Conservation (phyloP, 768 basidiomycete species). For the Pisolithus orientalis region DNA sequence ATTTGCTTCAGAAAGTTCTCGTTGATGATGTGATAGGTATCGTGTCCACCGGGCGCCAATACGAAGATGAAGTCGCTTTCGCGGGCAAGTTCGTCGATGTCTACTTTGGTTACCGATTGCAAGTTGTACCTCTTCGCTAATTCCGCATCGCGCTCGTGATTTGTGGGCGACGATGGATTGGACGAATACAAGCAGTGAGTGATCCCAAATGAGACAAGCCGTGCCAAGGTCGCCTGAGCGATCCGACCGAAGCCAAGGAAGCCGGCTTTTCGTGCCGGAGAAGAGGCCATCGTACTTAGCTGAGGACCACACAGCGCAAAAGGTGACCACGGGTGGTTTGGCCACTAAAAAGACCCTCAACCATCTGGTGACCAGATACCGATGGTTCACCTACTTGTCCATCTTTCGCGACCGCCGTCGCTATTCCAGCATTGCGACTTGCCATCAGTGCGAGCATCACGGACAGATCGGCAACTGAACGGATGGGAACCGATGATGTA, state of each 20-base stretch:
- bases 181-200: conserved; percentile 65
- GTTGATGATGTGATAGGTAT: conserved; percentile 68
- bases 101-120: conserved; percentile 46
- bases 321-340: conserved; percentile 69
- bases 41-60: conserved; percentile 67
- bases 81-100: conserved; percentile 60
- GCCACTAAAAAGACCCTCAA: conserved; percentile 54
- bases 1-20: conserved; percentile 70
- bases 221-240: conserved; percentile 72
- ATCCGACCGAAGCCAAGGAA: conserved; percentile 97
- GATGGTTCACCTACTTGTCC: conserved; percentile 49
- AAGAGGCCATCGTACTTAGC: conserved; percentile 46
- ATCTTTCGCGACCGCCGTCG: conserved; percentile 56
- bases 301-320: conserved; percentile 84
- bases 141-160: conserved; percentile 32
- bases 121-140: conserved; percentile 32
- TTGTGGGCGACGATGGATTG: conserved; percentile 46
- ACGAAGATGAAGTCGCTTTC: conserved; percentile 84
- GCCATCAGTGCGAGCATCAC: conserved; percentile 95
- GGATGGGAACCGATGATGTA: not conserved
- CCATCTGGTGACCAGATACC: not conserved
- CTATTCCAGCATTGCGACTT: conserved; percentile 67
- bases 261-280: conserved; percentile 63
- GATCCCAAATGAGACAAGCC: conserved; percentile 80
- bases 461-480: conserved; percentile 80